A percentile compares a stretch with the other conserved stretches of the same genome.
Evolutionary conservation across 192 early-diverging fungal genomes (phyloP).

Genomic region (Jimgerdemannia flammicorona): DNA sequence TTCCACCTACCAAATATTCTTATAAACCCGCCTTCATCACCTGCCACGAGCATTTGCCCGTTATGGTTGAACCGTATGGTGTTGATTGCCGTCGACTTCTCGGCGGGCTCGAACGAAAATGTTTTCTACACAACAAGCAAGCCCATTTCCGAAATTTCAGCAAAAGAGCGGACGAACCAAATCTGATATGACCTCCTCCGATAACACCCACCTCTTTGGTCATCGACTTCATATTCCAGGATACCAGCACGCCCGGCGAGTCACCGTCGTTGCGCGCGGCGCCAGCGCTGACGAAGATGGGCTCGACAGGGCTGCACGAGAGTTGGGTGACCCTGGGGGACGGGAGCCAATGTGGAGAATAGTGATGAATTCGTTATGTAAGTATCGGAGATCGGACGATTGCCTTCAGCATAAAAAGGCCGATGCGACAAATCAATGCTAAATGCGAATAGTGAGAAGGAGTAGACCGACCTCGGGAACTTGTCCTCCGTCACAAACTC

Average conservation of each 20-base stretch:
- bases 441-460: neutral
- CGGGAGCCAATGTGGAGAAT: no score
- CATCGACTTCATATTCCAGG: conserved; percentile 55
- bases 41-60: conserved; percentile 54
- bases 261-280: conserved; percentile 11
- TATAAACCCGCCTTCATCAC: conserved; percentile 47
- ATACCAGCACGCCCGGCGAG: conserved; percentile 37
- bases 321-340: conserved; percentile 39
- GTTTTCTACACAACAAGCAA: conserved; percentile 22
- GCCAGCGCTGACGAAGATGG: conserved; percentile 48
- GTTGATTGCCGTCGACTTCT: conserved; percentile 35
- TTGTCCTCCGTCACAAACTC: conserved; percentile 45
- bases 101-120: conserved; percentile 25
- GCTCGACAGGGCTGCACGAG: conserved; percentile 48
- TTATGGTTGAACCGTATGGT: conserved; percentile 61
- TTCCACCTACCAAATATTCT: conserved; percentile 43
- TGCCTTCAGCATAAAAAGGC: neutral
- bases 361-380: no score
- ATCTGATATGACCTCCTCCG: neutral
- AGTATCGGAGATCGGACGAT: no score
- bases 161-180: no score
- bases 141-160: no score
- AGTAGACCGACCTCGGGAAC: conserved; percentile 34
- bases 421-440: neutral
- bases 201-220: conserved; percentile 7